Evolutionary conservation across 129 eudicot genomes (phyloP), one percentile per base, ranked within the genome.

Genomic region (Heracleum sosnowskyi): DNA sequence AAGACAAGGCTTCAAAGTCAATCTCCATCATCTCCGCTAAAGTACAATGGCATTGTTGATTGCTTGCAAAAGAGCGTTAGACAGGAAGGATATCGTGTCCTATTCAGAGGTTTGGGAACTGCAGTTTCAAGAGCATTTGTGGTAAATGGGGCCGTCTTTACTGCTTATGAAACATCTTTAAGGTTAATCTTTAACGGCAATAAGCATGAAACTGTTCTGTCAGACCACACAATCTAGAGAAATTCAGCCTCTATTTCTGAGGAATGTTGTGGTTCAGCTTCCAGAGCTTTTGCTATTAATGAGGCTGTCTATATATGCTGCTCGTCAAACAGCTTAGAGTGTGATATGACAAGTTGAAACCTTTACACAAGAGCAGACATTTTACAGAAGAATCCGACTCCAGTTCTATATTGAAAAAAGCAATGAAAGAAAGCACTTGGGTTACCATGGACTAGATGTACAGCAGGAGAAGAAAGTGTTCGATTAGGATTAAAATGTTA

Each of bases 141-240:
- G 17, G 97, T 95, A 46, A 95, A 95, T 72, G 98, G 94, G 34
- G 92, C 96, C 17, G 86, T 90, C 39, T 95, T 95, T 39, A 82
- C 90, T 35, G 98, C 96, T 18, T 95, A 95, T 85, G 98, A 94
- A 86, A 87, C 91, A 3, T 91, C 97, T 18, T 75, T 94, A 85
- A 84, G 97, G 72, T 84, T 79, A 81, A 73, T 94, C 5, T 85
- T 86, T 68, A 83, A 76, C 82, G 82, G 80, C 24, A 75, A 83
- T 77, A 66, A 62, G 55, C 78, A 77, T 31, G 81, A 77, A 51
- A 57, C 74, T 45, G 83, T 88, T 71, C 84, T 80, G 40, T 78
- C 88, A 41, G 96, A 88, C n/a, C 79, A 66, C 70, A 80, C 83
- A 40, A 75, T 75, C 63, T 80, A 79, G 79, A 36, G 28, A 24